phyloP scores from a whole-genome alignment of 495 filamentous ascomycete species.

The Annulohypoxylon maeteangense region DNA sequence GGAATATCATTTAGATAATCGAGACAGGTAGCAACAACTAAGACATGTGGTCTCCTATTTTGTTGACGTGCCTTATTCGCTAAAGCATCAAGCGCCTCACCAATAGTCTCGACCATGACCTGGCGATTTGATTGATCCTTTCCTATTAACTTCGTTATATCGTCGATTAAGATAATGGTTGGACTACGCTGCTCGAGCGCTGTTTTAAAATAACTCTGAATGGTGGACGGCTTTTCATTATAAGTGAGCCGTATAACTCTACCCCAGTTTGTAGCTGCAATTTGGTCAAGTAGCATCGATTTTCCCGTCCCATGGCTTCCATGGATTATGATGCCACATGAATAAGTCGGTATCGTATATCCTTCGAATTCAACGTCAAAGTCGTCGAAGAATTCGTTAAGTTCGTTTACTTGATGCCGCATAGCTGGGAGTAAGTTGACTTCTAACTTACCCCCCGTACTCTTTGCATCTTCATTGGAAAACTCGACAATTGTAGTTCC shows the following conservation, averaged over 20 bases:
- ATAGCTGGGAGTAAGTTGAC: conserved; percentile 70
- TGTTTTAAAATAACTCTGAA: conserved; percentile 76
- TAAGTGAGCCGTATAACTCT: conserved; percentile 69
- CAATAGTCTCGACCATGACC: conserved; percentile 60
- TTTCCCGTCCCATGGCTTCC: conserved; percentile 89
- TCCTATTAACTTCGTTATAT: conserved; percentile 78
- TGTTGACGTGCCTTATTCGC: conserved; percentile 48
- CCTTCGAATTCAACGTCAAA: conserved; percentile 59
- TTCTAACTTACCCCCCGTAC: conserved; percentile 49
- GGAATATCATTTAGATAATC: conserved; percentile 80
- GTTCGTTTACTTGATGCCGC: conserved; percentile 67
- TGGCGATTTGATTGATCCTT: conserved; percentile 65
- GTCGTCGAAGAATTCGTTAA: conserved; percentile 73
- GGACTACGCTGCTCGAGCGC: conserved; percentile 74
- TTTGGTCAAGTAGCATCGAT: conserved; percentile 71
- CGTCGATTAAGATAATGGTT: conserved; percentile 84
- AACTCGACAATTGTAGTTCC: conserved; percentile 52
- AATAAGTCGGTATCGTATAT: conserved; percentile 45
- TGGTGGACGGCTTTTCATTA: conserved; percentile 64
- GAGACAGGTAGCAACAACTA: conserved; percentile 80
- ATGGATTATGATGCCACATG: conserved; percentile 76
- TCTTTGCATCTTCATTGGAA: conserved; percentile 36
- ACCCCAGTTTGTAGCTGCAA: conserved; percentile 76
- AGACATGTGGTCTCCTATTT: conserved; percentile 55
- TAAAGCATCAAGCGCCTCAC: conserved; percentile 64